phyloP scores from a whole-genome alignment of 768 basidiomycete species.

The Boletus insuetus region DNA sequence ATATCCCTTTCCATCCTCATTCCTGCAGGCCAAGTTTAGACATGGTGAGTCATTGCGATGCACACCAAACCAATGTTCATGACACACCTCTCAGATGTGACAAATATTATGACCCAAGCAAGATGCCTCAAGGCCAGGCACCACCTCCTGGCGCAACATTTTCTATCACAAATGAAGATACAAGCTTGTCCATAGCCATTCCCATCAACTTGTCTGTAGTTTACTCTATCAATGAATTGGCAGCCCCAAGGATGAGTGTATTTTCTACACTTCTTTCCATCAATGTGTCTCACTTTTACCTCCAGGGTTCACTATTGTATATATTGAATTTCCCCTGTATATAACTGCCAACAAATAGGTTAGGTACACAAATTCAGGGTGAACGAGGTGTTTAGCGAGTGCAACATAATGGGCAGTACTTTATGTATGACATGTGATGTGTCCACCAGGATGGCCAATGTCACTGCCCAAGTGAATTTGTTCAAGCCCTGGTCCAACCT shows the following conservation, averaged over 20 bases:
- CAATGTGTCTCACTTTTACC: not conserved
- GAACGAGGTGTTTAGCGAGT: conserved; percentile 57
- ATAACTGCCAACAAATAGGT: conserved; percentile 5
- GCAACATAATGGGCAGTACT: conserved; percentile 59
- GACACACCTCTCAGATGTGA: conserved; percentile 35
- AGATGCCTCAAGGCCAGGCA: conserved; percentile 32
- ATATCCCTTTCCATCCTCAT: conserved; percentile 12
- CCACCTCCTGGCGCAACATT: conserved; percentile 51
- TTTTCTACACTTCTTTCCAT: not conserved
- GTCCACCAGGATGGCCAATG: conserved; percentile 61
- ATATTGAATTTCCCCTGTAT: conserved; percentile 4
- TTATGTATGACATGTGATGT: conserved; percentile 83
- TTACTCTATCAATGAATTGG: conserved; percentile 37
- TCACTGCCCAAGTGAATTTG: conserved; percentile 62
- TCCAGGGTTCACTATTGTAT: conserved; percentile 28
- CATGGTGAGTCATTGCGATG: conserved; percentile 23
- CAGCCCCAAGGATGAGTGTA: conserved; percentile 25
- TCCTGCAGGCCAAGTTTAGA: conserved; percentile 19
- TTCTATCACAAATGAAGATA: conserved; percentile 44
- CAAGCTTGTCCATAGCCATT: conserved; percentile 40
- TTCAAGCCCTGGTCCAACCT: conserved; percentile 69
- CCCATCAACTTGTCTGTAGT: conserved; percentile 53
- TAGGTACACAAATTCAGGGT: conserved; percentile 63
- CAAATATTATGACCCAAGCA: conserved; percentile 50
- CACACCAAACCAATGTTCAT: not conserved